phyloP scores from a whole-genome alignment of 495 filamentous ascomycete species.

The Daldinia loculata region DNA sequence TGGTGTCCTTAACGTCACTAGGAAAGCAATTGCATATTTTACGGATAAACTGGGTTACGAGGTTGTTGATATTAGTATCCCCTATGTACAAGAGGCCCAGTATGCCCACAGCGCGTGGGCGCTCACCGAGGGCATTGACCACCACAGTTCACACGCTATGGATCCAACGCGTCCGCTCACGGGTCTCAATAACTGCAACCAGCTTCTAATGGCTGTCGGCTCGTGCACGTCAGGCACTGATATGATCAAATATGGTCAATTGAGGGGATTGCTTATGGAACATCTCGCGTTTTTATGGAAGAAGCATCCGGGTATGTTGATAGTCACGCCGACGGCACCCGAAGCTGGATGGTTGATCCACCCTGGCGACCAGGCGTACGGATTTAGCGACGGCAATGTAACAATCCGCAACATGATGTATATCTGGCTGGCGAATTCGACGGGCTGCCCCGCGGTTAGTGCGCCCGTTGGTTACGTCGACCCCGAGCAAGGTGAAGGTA shows the following conservation, averaged over 20 bases:
- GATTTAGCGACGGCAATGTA: constrained; percentile 75
- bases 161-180: constrained; percentile 33
- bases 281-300: constrained; percentile 80
- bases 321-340: constrained; percentile 82
- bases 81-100: constrained; percentile 76
- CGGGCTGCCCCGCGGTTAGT: constrained; percentile 79
- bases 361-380: constrained; percentile 62
- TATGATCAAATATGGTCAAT: constrained; percentile 75
- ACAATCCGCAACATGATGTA: constrained; percentile 86
- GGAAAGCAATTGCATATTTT: constrained; percentile 69
- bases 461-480: constrained; percentile 78
- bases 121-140: constrained; percentile 69
- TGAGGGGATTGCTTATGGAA: constrained; percentile 81
- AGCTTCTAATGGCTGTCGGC: constrained; percentile 72
- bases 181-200: constrained; percentile 73
- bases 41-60: constrained; percentile 67
- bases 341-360: constrained; percentile 75
- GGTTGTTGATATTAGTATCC: constrained; percentile 76
- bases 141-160: constrained; percentile 41
- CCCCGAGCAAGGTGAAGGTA: constrained; percentile 55
- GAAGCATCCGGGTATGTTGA: constrained; percentile 75
- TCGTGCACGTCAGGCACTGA: constrained; percentile 71
- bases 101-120: constrained; percentile 83
- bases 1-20: constrained; percentile 66
- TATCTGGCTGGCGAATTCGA: constrained; percentile 86